Conservation (phyloP, 106 monocot species). For the Apostasia shenzhenica region DNA sequence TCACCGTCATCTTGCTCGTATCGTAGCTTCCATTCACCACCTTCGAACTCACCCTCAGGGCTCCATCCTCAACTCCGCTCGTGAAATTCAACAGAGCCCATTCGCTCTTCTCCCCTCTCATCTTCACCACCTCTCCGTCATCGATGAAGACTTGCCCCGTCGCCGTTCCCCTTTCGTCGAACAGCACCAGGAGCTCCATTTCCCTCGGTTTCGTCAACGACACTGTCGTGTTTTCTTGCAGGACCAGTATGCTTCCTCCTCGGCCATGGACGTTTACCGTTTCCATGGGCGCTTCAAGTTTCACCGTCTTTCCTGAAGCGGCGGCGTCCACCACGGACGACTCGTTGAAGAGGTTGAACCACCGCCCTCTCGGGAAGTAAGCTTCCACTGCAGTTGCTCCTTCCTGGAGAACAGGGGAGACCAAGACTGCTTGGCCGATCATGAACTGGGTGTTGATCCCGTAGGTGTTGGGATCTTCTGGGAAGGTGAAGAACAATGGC, state of each 20-base stretch:
- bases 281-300: not conserved
- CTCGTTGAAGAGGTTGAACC: constrained; percentile 14
- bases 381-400: not conserved
- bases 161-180: not conserved
- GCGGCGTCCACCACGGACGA: not conserved
- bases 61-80: not conserved
- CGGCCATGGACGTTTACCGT: constrained; percentile 11
- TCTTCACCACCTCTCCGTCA: constrained; percentile 15
- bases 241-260: constrained; percentile 1
- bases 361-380: constrained; percentile 17
- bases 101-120: constrained; percentile 7
- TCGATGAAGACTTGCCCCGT: constrained; percentile 10
- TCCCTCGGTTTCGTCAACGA: not conserved
- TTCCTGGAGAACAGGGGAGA: constrained; percentile 10
- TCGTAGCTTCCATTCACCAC: constrained; percentile 10
- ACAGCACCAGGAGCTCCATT: constrained; percentile 1
- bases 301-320: not conserved
- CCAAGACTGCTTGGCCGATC: constrained; percentile 20
- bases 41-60: not conserved
- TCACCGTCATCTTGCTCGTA: constrained; percentile 4
- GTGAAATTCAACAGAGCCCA: constrained; percentile 6
- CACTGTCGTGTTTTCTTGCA: constrained; percentile 6
- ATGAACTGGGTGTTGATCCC: constrained; percentile 48
- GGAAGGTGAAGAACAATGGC: constrained; percentile 78
- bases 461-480: constrained; percentile 29